Percentiles rank a stretch among this genome's conserved stretches.
phyloP scores from a whole-genome alignment of 2,329 filamentous ascomycete genomes.

The Alternaria atra region DNA sequence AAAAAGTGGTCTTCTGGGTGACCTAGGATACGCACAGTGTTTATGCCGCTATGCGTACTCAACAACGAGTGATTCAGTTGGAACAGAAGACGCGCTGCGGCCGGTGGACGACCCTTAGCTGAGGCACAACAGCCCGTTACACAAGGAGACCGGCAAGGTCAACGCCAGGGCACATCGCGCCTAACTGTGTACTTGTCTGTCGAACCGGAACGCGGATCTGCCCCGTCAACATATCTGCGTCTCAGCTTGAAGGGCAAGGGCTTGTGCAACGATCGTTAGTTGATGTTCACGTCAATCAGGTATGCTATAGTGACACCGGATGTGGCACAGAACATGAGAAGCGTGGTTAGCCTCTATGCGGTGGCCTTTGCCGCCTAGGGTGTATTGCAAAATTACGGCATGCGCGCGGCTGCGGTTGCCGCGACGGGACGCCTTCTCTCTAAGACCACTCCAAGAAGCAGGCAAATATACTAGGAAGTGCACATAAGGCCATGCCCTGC shows the following conservation, averaged over 20 bases:
- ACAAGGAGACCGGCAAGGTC: background rate
- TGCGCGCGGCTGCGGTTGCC: background rate
- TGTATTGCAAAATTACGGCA: background rate
- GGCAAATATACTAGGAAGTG: slow-evolving; percentile 5
- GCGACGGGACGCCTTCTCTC: background rate
- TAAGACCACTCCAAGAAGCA: background rate
- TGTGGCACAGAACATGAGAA: slow-evolving; percentile 9
- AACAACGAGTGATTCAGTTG: background rate
- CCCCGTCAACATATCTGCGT: background rate
- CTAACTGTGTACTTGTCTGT: background rate
- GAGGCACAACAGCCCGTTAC: background rate
- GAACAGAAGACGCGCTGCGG: background rate
- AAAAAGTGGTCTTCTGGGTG: background rate
- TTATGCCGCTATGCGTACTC: background rate
- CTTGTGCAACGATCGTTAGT: slow-evolving; percentile 5
- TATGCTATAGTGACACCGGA: slow-evolving; percentile 1
- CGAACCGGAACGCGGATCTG: background rate
- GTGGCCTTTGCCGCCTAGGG: background rate
- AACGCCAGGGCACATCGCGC: slow-evolving; percentile 2
- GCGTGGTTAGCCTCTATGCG: slow-evolving; percentile 7
- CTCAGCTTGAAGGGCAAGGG: slow-evolving; percentile 6
- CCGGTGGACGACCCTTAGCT: background rate
- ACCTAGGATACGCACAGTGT: background rate
- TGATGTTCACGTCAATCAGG: slow-evolving; percentile 6
- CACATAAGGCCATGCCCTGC: background rate